Percentiles rank a stretch among this genome's conserved stretches.
Conservation (phyloP, 306 rosid species). For the Fagus sylvatica region DNA sequence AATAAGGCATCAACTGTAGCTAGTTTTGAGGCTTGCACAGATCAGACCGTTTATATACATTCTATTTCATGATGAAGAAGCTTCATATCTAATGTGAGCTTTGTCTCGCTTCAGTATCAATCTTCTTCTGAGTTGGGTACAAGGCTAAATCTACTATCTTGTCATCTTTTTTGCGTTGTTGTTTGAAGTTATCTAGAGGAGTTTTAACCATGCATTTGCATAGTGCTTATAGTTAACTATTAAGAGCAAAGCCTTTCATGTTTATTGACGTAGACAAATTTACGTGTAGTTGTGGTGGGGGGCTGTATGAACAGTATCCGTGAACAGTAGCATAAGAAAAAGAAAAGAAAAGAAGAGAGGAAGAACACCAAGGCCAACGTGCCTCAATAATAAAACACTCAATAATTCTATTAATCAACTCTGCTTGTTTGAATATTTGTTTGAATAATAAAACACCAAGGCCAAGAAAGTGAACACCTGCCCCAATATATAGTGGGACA, state of each 20-base stretch:
- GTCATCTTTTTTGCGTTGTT: neutral
- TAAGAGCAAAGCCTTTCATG: neutral
- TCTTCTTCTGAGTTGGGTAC: neutral
- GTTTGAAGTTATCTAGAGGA: neutral
- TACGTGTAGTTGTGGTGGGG: no score
- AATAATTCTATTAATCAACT: no score
- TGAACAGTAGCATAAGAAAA: no score
- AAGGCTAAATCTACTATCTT: neutral
- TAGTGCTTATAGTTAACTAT: neutral
- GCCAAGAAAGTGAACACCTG: no score
- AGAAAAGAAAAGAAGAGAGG: no score
- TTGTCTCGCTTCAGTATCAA: neutral
- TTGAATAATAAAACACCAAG: no score
- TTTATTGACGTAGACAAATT: neutral
- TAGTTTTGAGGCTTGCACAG: neutral
- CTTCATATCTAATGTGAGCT: neutral
- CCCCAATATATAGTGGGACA: no score
- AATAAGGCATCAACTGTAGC: neutral
- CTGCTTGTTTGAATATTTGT: no score
- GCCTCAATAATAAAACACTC: no score
- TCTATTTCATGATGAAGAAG: neutral
- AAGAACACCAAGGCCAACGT: no score
- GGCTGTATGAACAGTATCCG: no score
- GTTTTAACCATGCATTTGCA: neutral
- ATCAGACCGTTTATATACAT: neutral